phyloP scores from a whole-genome alignment of 2,329 filamentous ascomycete species.

The Raffaelea albimanens region DNA sequence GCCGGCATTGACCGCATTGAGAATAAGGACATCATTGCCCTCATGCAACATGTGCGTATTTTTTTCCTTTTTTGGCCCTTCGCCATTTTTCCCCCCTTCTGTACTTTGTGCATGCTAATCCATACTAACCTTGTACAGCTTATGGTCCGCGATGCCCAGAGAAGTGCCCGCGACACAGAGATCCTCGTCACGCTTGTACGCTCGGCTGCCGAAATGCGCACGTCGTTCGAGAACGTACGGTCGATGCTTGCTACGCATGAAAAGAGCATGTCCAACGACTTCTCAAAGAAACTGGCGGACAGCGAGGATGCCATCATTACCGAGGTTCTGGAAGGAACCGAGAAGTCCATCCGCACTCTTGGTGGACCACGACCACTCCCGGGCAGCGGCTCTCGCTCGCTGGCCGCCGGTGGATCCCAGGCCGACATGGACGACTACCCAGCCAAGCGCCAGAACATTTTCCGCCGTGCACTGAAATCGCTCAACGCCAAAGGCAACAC shows the following conservation, averaged over 20 bases:
- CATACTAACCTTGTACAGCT: slow-evolving; percentile 38
- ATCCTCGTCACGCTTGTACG: slow-evolving; percentile 91
- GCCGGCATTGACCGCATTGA: slow-evolving; percentile 85
- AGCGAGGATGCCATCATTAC: slow-evolving; percentile 86
- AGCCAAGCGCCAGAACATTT: slow-evolving; percentile 84
- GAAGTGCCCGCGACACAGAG: slow-evolving; percentile 92
- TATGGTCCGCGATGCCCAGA: slow-evolving; percentile 91
- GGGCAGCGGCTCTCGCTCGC: slow-evolving; percentile 46
- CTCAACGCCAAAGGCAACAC: slow-evolving; percentile 79
- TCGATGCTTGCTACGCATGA: slow-evolving; percentile 84
- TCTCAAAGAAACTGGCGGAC: slow-evolving; percentile 63
- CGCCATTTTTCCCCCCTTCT: neutral
- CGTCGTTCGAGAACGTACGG: slow-evolving; percentile 92
- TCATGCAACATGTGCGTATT: slow-evolving; percentile 82
- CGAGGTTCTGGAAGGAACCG: slow-evolving; percentile 78
- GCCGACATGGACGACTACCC: slow-evolving; percentile 49
- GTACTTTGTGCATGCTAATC: neutral
- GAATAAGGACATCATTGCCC: slow-evolving; percentile 88
- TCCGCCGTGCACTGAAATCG: slow-evolving; percentile 85
- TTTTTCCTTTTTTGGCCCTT: neutral
- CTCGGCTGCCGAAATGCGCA: slow-evolving; percentile 92
- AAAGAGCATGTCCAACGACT: slow-evolving; percentile 74
- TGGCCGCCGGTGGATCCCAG: slow-evolving; percentile 42
- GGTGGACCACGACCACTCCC: slow-evolving; percentile 81
- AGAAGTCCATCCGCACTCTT: slow-evolving; percentile 73